These are phyloP conservation scores for Xerocomus amazonicus DNA, from an alignment of 1,284 basidiomycete genomes.

Conservation along the genomic window DNA sequence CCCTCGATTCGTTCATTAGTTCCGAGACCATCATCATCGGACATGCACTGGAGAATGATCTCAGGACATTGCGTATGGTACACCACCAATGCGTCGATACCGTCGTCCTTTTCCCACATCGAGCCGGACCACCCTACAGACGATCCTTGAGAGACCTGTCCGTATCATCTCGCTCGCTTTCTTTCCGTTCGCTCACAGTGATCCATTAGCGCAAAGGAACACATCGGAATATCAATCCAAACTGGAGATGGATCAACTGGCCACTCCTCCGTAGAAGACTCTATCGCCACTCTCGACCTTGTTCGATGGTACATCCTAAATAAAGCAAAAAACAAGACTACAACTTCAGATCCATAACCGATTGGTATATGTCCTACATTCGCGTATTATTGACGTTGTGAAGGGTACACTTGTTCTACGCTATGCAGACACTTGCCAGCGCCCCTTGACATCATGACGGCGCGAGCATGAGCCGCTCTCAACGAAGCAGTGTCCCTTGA, in stretches of 20 bases:
- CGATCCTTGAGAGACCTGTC: conserved; percentile 78
- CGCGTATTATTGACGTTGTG: background rate
- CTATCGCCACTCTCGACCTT: conserved; percentile 78
- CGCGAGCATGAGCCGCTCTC: conserved; percentile 7
- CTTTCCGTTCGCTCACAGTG: background rate
- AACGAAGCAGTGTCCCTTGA: conserved; percentile 32
- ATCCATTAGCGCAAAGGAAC: conserved; percentile 64
- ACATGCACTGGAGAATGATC: conserved; percentile 85
- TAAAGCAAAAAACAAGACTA: conserved; percentile 34
- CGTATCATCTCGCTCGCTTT: conserved; percentile 26
- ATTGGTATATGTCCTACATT: background rate
- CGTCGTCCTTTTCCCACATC: conserved; percentile 78
- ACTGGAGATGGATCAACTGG: conserved; percentile 66
- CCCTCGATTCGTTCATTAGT: conserved; percentile 69
- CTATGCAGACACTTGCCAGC: background rate
- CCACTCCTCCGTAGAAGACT: conserved; percentile 85
- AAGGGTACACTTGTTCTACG: background rate
- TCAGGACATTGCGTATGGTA: conserved; percentile 81
- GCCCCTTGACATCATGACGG: too few relatives aligned
- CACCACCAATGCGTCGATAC: conserved; percentile 84
- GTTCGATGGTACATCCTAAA: conserved; percentile 72
- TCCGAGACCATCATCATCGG: conserved; percentile 81
- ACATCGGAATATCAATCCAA: conserved; percentile 76
- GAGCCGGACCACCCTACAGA: conserved; percentile 73
- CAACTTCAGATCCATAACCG: conserved; percentile 16